Evolutionary conservation across 2,329 filamentous ascomycete genomes (phyloP).

Genomic region (Triangularia setosa): DNA sequence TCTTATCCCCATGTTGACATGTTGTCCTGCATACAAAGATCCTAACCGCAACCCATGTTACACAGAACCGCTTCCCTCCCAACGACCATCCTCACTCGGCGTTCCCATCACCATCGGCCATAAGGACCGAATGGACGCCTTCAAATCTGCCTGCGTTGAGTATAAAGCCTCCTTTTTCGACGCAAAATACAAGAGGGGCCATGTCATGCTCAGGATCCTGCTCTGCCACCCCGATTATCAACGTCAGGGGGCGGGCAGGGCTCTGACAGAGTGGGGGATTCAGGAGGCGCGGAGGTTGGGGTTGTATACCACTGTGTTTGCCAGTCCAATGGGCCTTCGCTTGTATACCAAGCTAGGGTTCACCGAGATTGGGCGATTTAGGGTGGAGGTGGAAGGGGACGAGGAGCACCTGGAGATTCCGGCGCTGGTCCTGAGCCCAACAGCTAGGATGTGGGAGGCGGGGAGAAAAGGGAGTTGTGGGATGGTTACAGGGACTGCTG

Average conservation of each 20-base stretch:
- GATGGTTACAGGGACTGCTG: background rate
- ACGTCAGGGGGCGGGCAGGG: conserved; percentile 23
- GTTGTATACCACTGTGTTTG: conserved; percentile 25
- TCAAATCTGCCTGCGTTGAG: conserved; percentile 16
- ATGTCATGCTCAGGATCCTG: conserved; percentile 27
- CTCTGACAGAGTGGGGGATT: conserved; percentile 24
- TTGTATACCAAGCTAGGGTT: conserved; percentile 26
- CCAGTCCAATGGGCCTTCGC: conserved; percentile 24
- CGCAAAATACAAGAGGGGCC: conserved; percentile 13
- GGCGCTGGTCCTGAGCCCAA: conserved; percentile 18
- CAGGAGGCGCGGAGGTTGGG: conserved; percentile 15
- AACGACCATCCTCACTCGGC: conserved; percentile 12
- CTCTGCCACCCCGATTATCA: conserved; percentile 24
- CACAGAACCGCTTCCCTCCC: background rate
- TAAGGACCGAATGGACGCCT: conserved; percentile 20
- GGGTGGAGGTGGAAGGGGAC: conserved; percentile 25
- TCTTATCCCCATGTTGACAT: background rate
- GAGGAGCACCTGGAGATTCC: conserved; percentile 23
- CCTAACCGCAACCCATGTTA: background rate
- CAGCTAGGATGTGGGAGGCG: background rate
- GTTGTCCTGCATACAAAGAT: background rate
- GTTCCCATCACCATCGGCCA: conserved; percentile 18
- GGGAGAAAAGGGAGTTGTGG: background rate
- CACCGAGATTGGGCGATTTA: conserved; percentile 21
- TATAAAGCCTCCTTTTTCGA: conserved; percentile 23